Percentiles rank a stretch among this genome's conserved stretches.
These are phyloP conservation scores for Kernera saxatilis DNA, from an alignment of 345 rosid species.

Conservation along the genomic window DNA sequence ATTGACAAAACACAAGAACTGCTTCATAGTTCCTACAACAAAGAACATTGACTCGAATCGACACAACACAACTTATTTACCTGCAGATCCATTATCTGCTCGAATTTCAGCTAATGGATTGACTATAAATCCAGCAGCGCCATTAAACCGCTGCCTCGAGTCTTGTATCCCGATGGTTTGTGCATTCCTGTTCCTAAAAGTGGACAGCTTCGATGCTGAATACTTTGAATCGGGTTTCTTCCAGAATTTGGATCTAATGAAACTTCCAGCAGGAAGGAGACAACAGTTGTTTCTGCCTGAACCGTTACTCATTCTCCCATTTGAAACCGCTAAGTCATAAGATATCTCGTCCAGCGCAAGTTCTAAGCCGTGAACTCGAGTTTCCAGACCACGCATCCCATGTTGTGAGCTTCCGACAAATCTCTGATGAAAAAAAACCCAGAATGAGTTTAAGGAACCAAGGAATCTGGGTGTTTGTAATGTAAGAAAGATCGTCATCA, in stretches of 20 bases:
- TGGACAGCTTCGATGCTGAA: slow-evolving; percentile 41
- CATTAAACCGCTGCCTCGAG: slow-evolving; percentile 44
- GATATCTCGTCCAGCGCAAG: slow-evolving; percentile 90
- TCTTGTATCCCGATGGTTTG: slow-evolving; percentile 38
- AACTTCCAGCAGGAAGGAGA: slow-evolving; percentile 59
- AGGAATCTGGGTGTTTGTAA: background rate
- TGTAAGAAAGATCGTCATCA: background rate
- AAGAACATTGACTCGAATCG: background rate
- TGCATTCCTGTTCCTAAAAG: slow-evolving; percentile 32
- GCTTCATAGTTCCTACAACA: background rate
- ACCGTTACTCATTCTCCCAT: slow-evolving; percentile 60
- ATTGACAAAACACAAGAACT: background rate
- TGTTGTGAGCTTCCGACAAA: slow-evolving; percentile 77
- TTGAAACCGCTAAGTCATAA: slow-evolving; percentile 72
- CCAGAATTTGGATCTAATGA: slow-evolving; percentile 74
- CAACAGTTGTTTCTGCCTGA: slow-evolving; percentile 59
- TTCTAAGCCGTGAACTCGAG: slow-evolving; percentile 84
- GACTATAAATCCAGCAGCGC: slow-evolving; percentile 54
- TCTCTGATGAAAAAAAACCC: slow-evolving; percentile 41
- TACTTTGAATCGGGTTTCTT: slow-evolving; percentile 47
- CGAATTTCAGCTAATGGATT: slow-evolving; percentile 87
- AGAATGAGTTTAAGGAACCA: background rate
- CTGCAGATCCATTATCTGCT: slow-evolving; percentile 18
- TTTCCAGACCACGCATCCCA: slow-evolving; percentile 80
- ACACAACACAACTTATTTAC: background rate